Percentiles rank a stretch among this genome's conserved stretches.
phyloP scores from a whole-genome alignment of 2,329 filamentous ascomycete species.

The Stenocarpella maydis region DNA sequence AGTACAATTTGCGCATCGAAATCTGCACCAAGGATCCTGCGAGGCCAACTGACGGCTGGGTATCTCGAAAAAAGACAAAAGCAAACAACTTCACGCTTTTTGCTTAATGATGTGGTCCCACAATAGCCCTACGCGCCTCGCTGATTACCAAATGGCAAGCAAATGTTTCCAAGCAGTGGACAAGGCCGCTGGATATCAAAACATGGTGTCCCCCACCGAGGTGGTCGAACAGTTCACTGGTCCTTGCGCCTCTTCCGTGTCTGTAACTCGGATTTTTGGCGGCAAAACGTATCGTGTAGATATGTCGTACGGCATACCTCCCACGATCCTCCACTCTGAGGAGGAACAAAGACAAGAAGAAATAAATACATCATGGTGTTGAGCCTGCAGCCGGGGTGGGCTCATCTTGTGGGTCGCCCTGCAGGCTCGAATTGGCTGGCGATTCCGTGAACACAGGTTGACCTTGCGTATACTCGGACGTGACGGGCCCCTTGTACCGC shows the following conservation, averaged over 20 bases:
- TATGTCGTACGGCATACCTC: conserved; percentile 1
- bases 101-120: background rate
- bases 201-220: background rate
- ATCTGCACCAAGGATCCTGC: background rate
- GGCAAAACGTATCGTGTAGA: conserved; percentile 18
- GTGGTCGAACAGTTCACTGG: background rate
- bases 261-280: background rate
- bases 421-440: background rate
- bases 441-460: background rate
- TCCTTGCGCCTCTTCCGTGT: background rate
- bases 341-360: background rate
- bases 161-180: background rate
- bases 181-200: background rate
- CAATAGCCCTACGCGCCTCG: background rate
- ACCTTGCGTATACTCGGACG: conserved; percentile 10
- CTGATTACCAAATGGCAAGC: background rate
- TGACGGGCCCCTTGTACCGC: conserved; percentile 35
- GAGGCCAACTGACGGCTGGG: background rate
- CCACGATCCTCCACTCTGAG: background rate
- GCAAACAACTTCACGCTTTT: background rate
- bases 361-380: background rate
- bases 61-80: background rate
- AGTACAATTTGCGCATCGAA: background rate
- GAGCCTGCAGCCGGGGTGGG: background rate
- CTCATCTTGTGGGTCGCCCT: background rate